Evolutionary conservation across 140 eudicot genomes (phyloP).

Genomic region (Cichorium intybus): DNA sequence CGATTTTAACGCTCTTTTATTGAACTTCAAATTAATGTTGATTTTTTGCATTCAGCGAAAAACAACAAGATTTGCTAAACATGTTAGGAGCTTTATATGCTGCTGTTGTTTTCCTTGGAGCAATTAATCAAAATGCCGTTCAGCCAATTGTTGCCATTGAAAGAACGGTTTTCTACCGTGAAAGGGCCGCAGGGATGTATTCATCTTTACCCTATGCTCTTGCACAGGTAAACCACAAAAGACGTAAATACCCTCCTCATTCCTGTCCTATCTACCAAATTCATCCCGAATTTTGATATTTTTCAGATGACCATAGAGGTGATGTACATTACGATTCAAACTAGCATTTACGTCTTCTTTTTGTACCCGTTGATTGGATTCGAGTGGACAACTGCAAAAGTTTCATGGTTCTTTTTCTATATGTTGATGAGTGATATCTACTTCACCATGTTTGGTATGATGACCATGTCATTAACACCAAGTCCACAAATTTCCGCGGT

Average conservation of each 20-base stretch:
- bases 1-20: neutral
- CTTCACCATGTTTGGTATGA: slow-evolving; percentile 67
- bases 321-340: slow-evolving; percentile 44
- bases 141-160: slow-evolving; percentile 52
- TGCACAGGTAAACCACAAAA: slow-evolving; percentile 45
- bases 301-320: slow-evolving; percentile 58
- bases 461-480: slow-evolving; percentile 65
- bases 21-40: neutral
- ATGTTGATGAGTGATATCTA: slow-evolving; percentile 51
- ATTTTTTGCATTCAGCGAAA: slow-evolving; percentile 27
- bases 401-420: slow-evolving; percentile 58
- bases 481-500: slow-evolving; percentile 50
- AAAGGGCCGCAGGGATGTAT: slow-evolving; percentile 70
- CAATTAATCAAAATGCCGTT: slow-evolving; percentile 43
- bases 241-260: no score
- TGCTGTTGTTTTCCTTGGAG: slow-evolving; percentile 53
- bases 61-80: slow-evolving; percentile 50
- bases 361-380: slow-evolving; percentile 64
- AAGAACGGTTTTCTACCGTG: slow-evolving; percentile 63
- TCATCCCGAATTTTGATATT: neutral
- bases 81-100: slow-evolving; percentile 52
- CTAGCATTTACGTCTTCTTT: slow-evolving; percentile 34
- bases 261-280: no score
- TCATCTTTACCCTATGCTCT: slow-evolving; percentile 63
- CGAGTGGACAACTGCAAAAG: slow-evolving; percentile 43